A percentile compares a stretch with the other conserved stretches of the same genome.
Conservation (phyloP, 768 basidiomycete genomes). For the Rhodotorula graminis region DNA sequence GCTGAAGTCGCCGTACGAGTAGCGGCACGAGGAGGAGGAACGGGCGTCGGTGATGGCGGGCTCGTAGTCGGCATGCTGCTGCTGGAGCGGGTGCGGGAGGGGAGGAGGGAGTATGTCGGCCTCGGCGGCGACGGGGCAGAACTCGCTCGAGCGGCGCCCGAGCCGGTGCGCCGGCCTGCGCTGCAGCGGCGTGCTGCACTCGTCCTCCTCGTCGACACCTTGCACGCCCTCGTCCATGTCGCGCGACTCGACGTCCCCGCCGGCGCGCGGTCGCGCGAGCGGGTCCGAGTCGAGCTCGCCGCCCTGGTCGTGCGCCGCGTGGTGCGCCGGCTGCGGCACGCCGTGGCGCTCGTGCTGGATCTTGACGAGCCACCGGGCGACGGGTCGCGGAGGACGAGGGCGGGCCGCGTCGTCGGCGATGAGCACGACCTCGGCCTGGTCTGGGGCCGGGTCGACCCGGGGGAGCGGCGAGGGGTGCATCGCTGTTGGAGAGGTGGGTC, state of each 20-base stretch:
- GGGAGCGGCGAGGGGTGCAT: not conserved
- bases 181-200: not conserved
- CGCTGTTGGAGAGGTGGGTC: not conserved
- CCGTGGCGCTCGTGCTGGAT: not conserved
- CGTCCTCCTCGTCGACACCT: not conserved
- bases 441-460: not conserved
- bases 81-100: not conserved
- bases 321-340: not conserved
- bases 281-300: not conserved
- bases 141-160: too few relatives aligned
- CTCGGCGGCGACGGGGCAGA: not conserved
- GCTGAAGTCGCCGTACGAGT: conserved; percentile 23
- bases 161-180: not conserved
- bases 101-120: not conserved
- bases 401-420: not conserved
- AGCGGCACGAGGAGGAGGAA: not conserved
- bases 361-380: not conserved
- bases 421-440: not conserved
- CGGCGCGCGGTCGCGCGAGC: not conserved
- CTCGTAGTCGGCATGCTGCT: not conserved
- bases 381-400: not conserved
- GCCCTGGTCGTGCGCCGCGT: too few relatives aligned
- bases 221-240: not conserved
- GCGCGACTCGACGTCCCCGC: not conserved
- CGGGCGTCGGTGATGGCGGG: not conserved